Evolutionary conservation across 495 filamentous ascomycete species (phyloP).

Genomic region (Hamigera avellanea): DNA sequence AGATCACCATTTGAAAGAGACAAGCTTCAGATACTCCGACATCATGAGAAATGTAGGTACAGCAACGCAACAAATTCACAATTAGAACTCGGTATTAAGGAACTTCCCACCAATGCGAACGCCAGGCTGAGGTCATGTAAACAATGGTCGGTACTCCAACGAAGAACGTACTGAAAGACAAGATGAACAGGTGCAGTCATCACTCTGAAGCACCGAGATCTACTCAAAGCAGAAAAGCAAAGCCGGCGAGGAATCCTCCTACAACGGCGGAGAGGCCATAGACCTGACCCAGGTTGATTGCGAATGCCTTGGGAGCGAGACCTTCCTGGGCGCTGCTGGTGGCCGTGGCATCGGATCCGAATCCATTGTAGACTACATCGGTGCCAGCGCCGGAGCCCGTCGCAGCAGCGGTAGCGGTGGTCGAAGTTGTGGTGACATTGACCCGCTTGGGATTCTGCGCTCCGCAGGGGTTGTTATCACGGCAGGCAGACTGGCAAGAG

Average conservation of each 20-base stretch:
- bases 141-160: too few species aligned
- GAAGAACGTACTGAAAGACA: too few species aligned
- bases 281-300: slow-evolving; percentile 40
- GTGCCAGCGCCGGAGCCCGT: slow-evolving; percentile 23
- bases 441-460: slow-evolving; percentile 53
- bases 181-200: too few species aligned
- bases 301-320: slow-evolving; percentile 22
- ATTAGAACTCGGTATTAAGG: too few species aligned
- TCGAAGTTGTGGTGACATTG: slow-evolving; percentile 45
- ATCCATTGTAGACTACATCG: slow-evolving; percentile 34
- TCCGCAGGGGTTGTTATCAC: slow-evolving; percentile 66
- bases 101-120: too few species aligned
- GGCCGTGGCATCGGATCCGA: slow-evolving; percentile 25
- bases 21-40: too few species aligned
- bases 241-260: slow-evolving; percentile 50
- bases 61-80: too few species aligned
- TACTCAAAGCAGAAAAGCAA: slow-evolving; percentile 47
- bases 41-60: too few species aligned
- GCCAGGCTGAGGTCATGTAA: too few species aligned
- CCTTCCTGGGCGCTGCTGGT: slow-evolving; percentile 18
- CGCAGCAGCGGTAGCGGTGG: slow-evolving; percentile 26
- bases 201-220: too few species aligned
- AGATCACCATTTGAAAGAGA: too few species aligned
- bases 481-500: slow-evolving; percentile 52
- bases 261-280: slow-evolving; percentile 47